phyloP scores from a whole-genome alignment of 2,329 filamentous ascomycete genomes.

The Apiospora koreana region DNA sequence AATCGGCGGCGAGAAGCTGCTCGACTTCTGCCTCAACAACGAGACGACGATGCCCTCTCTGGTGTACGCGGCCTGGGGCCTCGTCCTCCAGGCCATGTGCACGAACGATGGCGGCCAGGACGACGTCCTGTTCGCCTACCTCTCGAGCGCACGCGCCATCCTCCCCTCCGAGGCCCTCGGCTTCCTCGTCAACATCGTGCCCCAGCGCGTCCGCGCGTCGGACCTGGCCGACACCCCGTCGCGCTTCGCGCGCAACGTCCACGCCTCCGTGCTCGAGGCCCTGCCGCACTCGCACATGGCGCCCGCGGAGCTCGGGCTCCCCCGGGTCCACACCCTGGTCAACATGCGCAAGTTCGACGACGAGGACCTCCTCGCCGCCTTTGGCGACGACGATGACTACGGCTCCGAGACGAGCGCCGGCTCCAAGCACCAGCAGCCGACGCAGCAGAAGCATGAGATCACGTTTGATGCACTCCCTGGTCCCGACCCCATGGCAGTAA shows the following conservation, averaged over 20 bases:
- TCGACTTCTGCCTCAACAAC: conserved; percentile 10
- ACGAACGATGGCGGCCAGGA: background rate
- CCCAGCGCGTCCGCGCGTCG: background rate
- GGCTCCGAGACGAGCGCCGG: background rate
- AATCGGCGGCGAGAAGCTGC: background rate
- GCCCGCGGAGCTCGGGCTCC: conserved; percentile 11
- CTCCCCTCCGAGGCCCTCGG: conserved; percentile 13
- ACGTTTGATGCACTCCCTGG: conserved; percentile 10
- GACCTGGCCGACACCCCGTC: background rate
- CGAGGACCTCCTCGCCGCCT: background rate
- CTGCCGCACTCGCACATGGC: conserved; percentile 14
- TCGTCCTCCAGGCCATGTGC: conserved; percentile 8
- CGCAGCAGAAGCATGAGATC: background rate
- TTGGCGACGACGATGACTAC: background rate
- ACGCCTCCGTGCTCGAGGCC: conserved; percentile 6
- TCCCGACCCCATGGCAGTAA: conserved; percentile 16
- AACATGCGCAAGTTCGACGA: conserved; percentile 17
- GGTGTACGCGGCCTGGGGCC: conserved; percentile 14
- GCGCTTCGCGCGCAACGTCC: background rate
- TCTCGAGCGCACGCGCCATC: conserved; percentile 10
- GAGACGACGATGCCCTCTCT: conserved; percentile 12
- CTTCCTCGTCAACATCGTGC: conserved; percentile 16
- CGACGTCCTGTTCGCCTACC: conserved; percentile 14
- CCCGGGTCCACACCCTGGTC: conserved; percentile 5
- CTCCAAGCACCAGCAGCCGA: background rate